Percentiles rank a stretch among this genome's conserved stretches.
Evolutionary conservation across 1,284 basidiomycete genomes (phyloP).

Genomic region (Grifola frondosa): DNA sequence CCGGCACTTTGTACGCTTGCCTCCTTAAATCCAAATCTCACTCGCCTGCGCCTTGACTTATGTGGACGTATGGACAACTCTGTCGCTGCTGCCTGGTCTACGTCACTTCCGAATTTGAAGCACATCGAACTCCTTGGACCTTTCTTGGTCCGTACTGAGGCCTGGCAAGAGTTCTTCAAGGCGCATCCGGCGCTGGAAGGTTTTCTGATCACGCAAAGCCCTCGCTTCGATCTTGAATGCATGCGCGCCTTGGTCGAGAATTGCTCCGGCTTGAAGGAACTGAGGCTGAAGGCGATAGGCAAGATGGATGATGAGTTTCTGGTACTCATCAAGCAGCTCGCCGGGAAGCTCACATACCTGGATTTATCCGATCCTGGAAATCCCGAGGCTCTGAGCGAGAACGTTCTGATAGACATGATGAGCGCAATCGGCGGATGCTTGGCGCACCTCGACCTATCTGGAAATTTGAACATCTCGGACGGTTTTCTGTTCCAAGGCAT

Average conservation of each 20-base stretch:
- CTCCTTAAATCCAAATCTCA: slow-evolving; percentile 80
- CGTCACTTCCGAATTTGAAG: slow-evolving; percentile 63
- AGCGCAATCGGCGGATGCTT: slow-evolving; percentile 39
- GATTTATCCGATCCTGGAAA: slow-evolving; percentile 47
- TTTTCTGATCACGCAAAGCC: slow-evolving; percentile 84
- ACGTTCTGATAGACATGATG: slow-evolving; percentile 51
- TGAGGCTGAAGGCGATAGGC: slow-evolving; percentile 82
- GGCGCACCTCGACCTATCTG: slow-evolving; percentile 62
- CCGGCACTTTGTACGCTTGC: slow-evolving; percentile 68
- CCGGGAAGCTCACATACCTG: slow-evolving; percentile 44
- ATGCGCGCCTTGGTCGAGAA: slow-evolving; percentile 60
- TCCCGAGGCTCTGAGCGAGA: slow-evolving; percentile 41
- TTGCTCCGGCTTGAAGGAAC: slow-evolving; percentile 64
- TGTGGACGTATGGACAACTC: slow-evolving; percentile 84
- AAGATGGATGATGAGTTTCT: slow-evolving; percentile 69
- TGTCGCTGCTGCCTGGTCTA: slow-evolving; percentile 65
- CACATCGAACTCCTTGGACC: slow-evolving; percentile 85
- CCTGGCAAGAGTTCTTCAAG: slow-evolving; percentile 80
- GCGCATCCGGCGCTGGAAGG: slow-evolving; percentile 59
- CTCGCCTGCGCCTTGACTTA: slow-evolving; percentile 75
- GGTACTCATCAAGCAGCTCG: slow-evolving; percentile 47
- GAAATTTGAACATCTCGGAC: slow-evolving; percentile 59
- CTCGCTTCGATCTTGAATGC: slow-evolving; percentile 82
- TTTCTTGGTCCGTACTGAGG: slow-evolving; percentile 77
- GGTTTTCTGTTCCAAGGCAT: slow-evolving; percentile 63